Evolutionary conservation across 768 basidiomycete species (phyloP), one percentile per base, ranked within the genome.

Genomic region (Suillus americanus): DNA sequence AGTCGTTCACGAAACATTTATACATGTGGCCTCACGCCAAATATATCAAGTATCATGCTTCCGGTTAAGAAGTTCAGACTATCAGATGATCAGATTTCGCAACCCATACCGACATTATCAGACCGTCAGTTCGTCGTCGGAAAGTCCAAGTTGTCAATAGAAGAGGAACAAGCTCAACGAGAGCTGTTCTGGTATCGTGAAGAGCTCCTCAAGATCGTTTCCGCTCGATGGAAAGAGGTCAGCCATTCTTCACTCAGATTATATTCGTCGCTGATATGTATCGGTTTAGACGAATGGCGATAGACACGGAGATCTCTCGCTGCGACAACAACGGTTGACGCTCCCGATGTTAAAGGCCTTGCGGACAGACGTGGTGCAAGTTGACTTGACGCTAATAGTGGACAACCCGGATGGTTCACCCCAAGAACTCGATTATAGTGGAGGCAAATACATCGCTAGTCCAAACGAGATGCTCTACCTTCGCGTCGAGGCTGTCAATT

Each of bases 161-260:
- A 76, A 53, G 89, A 93, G 68, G 84, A 90, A 65, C 81, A 79
- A 50, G 72, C 81, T 12, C 90, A 94, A 72, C 83, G 88, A 45
- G 92, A 95, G 72, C 73, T 96, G 18, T 99, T 99, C 79, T 99
- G 97, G 97, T 97, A 97, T 74, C 83, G 96, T 41, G 96, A 99
- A 74, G 88, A 90, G 67, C 78, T 99, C 12, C 85, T 99, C 70
- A 85, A 85, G 54, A 77, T 79, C 59, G 73, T 98, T 16, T 80
- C 78, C 14, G 90, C 90, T 12, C 81, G 80, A 20, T 99, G 97
- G 97, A 84, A 84, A 71, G 97, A 99, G 86, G 96, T 94, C 65
- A 64, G 85, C 62, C 38, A 43, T 61, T 64, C 23, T 65, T 40
- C 37, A 7, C 40, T 6, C 28, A 14, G 20, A 30, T 38, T 14